Conservation (phyloP, 2,329 filamentous ascomycete genomes). For the Diaporthe vexans region DNA sequence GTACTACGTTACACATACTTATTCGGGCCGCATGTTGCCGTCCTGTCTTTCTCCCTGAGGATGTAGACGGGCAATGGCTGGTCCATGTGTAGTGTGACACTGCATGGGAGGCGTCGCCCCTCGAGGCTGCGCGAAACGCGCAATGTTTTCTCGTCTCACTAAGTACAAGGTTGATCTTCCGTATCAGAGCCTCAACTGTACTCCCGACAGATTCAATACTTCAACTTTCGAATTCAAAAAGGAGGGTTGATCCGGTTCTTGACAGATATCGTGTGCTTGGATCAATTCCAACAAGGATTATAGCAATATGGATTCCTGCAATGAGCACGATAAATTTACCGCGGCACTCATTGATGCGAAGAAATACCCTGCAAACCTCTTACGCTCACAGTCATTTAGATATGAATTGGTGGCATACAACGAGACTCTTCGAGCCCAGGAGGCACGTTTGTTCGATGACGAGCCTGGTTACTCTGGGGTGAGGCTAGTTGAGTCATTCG, state of each 20-base stretch:
- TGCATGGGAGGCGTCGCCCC: no score
- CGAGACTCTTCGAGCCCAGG: background rate
- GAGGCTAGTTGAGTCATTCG: background rate
- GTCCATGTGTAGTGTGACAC: background rate
- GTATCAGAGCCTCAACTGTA: no score
- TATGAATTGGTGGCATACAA: constrained; percentile 3
- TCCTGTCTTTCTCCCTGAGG: background rate
- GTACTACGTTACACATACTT: background rate
- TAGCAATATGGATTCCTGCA: background rate
- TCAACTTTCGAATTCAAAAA: background rate
- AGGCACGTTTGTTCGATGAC: background rate
- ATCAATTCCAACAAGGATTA: background rate
- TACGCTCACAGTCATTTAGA: background rate
- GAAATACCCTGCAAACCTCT: background rate
- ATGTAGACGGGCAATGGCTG: background rate
- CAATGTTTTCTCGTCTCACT: background rate
- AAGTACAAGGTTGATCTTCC: no score
- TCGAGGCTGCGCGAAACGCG: no score
- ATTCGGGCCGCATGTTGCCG: background rate
- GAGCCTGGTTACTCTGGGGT: background rate
- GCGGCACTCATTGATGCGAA: background rate
- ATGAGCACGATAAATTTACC: background rate
- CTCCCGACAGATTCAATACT: no score
- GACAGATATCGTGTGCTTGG: background rate
- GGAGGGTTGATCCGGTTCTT: background rate